Base-by-base conservation (phyloP, 2,329 filamentous ascomycete genomes). In the Epicoccum nigrum region DNA sequence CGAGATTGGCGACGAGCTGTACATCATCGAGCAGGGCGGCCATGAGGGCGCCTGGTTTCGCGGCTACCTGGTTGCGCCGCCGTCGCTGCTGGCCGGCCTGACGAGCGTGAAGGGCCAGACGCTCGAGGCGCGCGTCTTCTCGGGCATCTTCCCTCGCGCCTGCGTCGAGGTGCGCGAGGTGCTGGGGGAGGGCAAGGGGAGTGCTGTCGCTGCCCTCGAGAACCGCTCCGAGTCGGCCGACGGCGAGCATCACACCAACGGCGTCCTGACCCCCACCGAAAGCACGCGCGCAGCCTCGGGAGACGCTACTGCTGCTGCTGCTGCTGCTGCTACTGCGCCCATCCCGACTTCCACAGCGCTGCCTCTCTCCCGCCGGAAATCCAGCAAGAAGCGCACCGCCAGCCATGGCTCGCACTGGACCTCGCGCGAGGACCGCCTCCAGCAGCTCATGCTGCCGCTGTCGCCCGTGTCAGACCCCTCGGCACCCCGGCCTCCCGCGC, bases 1-100 rank as follows among this genome's bases (percentile, higher is more conserved):
- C 72, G 92, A 99, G 76, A 90, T 99, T 59, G 94, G 94, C 73
- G 94, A 99, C 82, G 94, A 99, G 77, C 81, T 99, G 59, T 99
- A 99, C 77, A 95, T 99, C 62, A 97, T 99, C 70, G 93, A 97
- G 76, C 91, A 97, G 76, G 95, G 93, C 31, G 88, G 91, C 17
- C 76, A 72, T 30, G 86, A 96, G 76, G 90, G 89, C 66, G 85
- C 90, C 72, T 99, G 94, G 95, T 89, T 93, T 75, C 88, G 94
- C 46, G 94, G 94, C 52, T 99, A 99, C 75, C 83, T 99, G 54
- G 89, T 99, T 62, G 92, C 94, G 58, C 93, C 94, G 44, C 94
- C 94, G 16, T 96, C 92, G 63, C 79, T 99, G 70, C 84, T 99
- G 52, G 90, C 94, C 15, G 94, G 93, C 39, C 79, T 99, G 71